A percentile compares a stretch with the other conserved stretches of the same genome.
Conservation (phyloP, 1,139 yeast genomes). For the Tardiomyces blankii region DNA sequence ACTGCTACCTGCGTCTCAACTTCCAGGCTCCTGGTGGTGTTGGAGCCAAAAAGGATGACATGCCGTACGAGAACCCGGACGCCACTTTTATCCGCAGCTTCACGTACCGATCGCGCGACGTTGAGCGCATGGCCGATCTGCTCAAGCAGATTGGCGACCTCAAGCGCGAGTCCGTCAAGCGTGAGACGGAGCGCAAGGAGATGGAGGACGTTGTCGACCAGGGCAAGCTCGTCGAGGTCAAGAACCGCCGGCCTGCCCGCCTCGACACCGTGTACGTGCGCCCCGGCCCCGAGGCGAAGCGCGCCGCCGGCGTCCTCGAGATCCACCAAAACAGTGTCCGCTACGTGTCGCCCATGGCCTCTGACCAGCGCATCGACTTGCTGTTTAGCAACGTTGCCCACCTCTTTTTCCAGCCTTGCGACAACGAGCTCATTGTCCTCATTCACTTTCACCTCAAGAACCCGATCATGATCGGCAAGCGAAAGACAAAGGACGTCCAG, state of each 20-base stretch:
- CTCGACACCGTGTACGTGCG: slow-evolving; percentile 83
- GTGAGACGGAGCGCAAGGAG: slow-evolving; percentile 85
- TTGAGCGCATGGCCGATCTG: slow-evolving; percentile 85
- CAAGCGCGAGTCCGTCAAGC: slow-evolving; percentile 83
- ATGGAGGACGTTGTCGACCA: slow-evolving; percentile 93
- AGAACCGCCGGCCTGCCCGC: slow-evolving; percentile 71
- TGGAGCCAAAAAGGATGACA: slow-evolving; percentile 57
- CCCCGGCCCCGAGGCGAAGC: slow-evolving; percentile 94
- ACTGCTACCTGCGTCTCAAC: slow-evolving; percentile 78
- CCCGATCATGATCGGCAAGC: slow-evolving; percentile 92
- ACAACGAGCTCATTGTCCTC: slow-evolving; percentile 84
- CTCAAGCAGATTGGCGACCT: slow-evolving; percentile 84
- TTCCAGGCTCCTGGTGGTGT: slow-evolving; percentile 86
- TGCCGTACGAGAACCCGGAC: slow-evolving; percentile 87
- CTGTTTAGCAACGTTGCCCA: slow-evolving; percentile 87
- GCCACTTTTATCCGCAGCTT: slow-evolving; percentile 81
- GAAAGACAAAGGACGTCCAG: slow-evolving; percentile 91
- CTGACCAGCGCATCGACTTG: slow-evolving; percentile 80
- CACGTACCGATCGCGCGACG: slow-evolving; percentile 82
- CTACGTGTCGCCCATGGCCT: slow-evolving; percentile 74
- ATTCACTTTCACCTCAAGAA: slow-evolving; percentile 88
- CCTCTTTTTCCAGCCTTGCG: slow-evolving; percentile 90
- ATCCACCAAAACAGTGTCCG: slow-evolving; percentile 95
- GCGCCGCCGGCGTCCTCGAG: slow-evolving; percentile 82
- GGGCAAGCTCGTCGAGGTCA: slow-evolving; percentile 74